Percentiles rank a stretch among this genome's conserved stretches.
phyloP scores from a whole-genome alignment of 805 yeast genomes.

The Candida qinlingensis region DNA sequence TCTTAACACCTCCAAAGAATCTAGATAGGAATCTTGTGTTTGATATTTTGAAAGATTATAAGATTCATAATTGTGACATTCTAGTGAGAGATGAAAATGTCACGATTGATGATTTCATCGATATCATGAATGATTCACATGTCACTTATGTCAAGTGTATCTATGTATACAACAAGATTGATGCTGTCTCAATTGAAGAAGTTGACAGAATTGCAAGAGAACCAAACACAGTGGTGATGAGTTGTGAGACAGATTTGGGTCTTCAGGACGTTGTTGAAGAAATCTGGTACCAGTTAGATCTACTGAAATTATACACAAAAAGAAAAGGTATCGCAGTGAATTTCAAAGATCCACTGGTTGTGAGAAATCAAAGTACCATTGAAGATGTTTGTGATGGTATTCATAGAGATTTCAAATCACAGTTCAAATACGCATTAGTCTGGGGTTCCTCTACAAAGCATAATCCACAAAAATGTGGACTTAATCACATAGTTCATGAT shows the following conservation, averaged over 20 bases:
- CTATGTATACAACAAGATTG: slow-evolving; percentile 92
- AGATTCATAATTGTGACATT: slow-evolving; percentile 91
- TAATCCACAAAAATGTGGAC: slow-evolving; percentile 95
- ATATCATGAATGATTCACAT: slow-evolving; percentile 81
- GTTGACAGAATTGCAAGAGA: slow-evolving; percentile 87
- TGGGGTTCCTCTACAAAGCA: slow-evolving; percentile 97
- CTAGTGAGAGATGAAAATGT: slow-evolving; percentile 82
- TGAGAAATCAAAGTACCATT: slow-evolving; percentile 70
- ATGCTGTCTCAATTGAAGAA: slow-evolving; percentile 92
- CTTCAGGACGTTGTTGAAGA: slow-evolving; percentile 84
- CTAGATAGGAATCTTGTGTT: slow-evolving; percentile 76
- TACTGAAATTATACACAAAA: slow-evolving; percentile 82
- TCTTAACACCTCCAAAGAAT: slow-evolving; percentile 75
- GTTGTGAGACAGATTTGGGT: slow-evolving; percentile 86
- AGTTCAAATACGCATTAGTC: slow-evolving; percentile 89
- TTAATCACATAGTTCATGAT: slow-evolving; percentile 75
- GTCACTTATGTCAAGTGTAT: slow-evolving; percentile 86
- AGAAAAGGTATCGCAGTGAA: slow-evolving; percentile 79
- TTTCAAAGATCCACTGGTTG: slow-evolving; percentile 87
- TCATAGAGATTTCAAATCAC: slow-evolving; percentile 87
- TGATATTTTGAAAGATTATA: slow-evolving; percentile 77
- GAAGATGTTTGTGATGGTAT: slow-evolving; percentile 88
- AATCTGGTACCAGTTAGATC: slow-evolving; percentile 83
- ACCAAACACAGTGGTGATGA: slow-evolving; percentile 91
- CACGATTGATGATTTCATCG: slow-evolving; percentile 91